Evolutionary conservation across 1,284 basidiomycete species (phyloP), one percentile per base, ranked within the genome.

Genomic region (Microbotryum violaceum): DNA sequence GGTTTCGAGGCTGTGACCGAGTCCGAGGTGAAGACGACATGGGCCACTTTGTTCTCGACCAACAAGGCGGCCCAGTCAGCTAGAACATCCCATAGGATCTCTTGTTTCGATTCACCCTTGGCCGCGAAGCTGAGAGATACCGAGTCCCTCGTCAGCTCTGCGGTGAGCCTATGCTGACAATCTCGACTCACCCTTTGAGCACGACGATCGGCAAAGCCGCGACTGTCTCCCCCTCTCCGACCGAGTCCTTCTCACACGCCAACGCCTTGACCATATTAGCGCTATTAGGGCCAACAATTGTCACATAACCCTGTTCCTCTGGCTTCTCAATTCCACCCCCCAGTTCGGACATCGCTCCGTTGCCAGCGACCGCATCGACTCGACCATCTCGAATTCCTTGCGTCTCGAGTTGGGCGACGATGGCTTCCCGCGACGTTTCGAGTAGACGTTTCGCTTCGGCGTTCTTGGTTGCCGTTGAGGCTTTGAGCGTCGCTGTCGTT

Each of bases 11-110:
- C 88, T 67, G 92, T 90, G 27, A 88, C 83, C 69, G 92, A 92
- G 73, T 97, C 91, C 69, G 88, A 89, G 44, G 93, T 80, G 50
- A 97, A 85, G 53, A 98, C 80, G 48, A 97, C 91, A 75, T 98
- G 94, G 0, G 94, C 94, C 58, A 91, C 79, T 77, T 86, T 81
- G 71, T 85, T 89, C 72, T 92, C 88, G 1, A 85, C 82, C 47
- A 96, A 78, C 16, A 80, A 81, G 0, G 90, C 89, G 4, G 84
- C 87, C 94, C 94, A 98, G 61, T 87, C 84, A 2, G 88, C 83
- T 23, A 98, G 76, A 2, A 87, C 87, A 49, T 81, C 80, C 74
- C 89, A 82, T 23, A 97, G 71, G 49, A 90, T 85, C 49, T 88
- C 85, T 68, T 81, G 81, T 62, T 82, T 82, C n/a, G 80, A 75